Conservation (phyloP, 2,329 filamentous ascomycete genomes). For the Pseudopithomyces maydicus region DNA sequence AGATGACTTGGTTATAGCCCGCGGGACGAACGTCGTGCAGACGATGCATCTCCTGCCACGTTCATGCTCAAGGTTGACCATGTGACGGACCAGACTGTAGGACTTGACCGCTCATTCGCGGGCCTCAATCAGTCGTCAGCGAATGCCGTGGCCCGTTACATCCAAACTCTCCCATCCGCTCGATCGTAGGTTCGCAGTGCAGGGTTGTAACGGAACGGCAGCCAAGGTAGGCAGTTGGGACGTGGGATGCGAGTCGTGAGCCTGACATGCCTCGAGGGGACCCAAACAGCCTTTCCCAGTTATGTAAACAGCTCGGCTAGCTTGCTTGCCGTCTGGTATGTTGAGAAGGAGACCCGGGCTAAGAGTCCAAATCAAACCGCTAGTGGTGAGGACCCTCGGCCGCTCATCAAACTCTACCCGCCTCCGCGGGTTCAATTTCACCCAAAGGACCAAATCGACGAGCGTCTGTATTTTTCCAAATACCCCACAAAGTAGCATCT, state of each 20-base stretch:
- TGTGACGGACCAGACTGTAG: conserved; percentile 18
- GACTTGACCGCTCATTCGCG: conserved; percentile 20
- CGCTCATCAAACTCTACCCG: conserved; percentile 16
- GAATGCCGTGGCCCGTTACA: conserved; percentile 28
- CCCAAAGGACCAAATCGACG: not conserved
- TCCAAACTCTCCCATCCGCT: conserved; percentile 13
- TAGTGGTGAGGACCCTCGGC: conserved; percentile 6
- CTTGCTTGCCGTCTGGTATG: conserved; percentile 1
- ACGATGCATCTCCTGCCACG: not conserved
- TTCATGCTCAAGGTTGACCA: conserved; percentile 5
- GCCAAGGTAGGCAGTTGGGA: conserved; percentile 32
- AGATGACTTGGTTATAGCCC: not conserved
- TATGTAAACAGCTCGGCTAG: conserved; percentile 19
- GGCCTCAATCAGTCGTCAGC: conserved; percentile 16
- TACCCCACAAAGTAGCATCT: not conserved
- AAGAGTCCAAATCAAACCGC: not conserved
- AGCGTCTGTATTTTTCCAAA: not conserved
- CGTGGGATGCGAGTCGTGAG: conserved; percentile 19
- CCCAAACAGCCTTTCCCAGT: conserved; percentile 15
- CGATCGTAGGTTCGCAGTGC: conserved; percentile 10
- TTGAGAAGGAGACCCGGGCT: conserved; percentile 1
- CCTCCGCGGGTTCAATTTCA: conserved; percentile 1
- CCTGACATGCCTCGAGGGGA: conserved; percentile 25
- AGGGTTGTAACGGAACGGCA: conserved; percentile 25
- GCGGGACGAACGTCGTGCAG: conserved; percentile 7